Percentiles rank a stretch among this genome's conserved stretches.
These are phyloP conservation scores for Meira miltonrushii DNA, from an alignment of 1,284 basidiomycete species.

Conservation along the genomic window DNA sequence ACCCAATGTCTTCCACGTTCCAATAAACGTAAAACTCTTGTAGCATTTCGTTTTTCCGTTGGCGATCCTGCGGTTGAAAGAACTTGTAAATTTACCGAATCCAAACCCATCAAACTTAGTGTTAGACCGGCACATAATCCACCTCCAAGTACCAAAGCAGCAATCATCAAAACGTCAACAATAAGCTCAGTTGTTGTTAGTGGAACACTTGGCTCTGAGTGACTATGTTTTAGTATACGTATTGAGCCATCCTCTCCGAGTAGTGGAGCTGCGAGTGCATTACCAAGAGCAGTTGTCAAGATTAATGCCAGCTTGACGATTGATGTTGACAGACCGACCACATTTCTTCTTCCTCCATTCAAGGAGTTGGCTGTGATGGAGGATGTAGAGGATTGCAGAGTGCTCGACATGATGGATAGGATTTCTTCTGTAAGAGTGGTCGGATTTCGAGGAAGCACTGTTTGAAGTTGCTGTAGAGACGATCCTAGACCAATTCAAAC, in stretches of 20 bases:
- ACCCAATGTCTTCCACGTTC: constrained; percentile 86
- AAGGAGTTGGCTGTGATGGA: no score
- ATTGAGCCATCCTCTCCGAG: not conserved
- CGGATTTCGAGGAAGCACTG: no score
- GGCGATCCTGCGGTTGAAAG: constrained; percentile 74
- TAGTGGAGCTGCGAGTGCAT: constrained; percentile 12
- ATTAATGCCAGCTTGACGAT: constrained; percentile 12
- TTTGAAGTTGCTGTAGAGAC: no score
- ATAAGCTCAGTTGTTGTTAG: constrained; percentile 31
- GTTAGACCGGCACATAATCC: constrained; percentile 61
- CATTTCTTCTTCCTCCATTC: no score
- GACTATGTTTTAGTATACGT: constrained; percentile 1
- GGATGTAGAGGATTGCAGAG: no score
- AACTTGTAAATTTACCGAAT: constrained; percentile 84
- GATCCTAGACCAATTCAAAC: no score
- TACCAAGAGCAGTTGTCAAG: constrained; percentile 9
- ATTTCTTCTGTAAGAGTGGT: no score
- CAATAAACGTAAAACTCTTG: constrained; percentile 62
- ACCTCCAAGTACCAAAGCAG: constrained; percentile 47
- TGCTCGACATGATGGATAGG: no score
- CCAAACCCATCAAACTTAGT: constrained; percentile 87
- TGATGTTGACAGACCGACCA: not conserved
- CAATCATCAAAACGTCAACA: constrained; percentile 36
- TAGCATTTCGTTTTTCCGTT: constrained; percentile 54
- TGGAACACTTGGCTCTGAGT: constrained; percentile 8